Base-by-base conservation (phyloP, 352 stramenopile genomes). In the Phytophthora cactorum region DNA sequence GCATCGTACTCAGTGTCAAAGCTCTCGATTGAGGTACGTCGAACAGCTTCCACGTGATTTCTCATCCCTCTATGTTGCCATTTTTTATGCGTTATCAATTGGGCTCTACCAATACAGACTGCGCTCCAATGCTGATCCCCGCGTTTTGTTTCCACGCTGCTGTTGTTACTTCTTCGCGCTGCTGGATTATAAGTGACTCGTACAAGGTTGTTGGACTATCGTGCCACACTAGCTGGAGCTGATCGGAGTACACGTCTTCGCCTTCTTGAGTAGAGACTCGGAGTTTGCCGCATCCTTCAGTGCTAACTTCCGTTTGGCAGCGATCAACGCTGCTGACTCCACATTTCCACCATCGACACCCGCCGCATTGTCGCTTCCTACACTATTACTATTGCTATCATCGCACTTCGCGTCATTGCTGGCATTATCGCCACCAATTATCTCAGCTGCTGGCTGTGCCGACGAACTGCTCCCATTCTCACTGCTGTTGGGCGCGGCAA, bases 261-360 rank as follows among this genome's bases (percentile, higher is more conserved):
- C 57, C 66, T 92, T 92, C 54, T 92, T 92, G 17, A 92, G 70
- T 53, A 90, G 63, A 68, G 76, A 84, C 49, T 89, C 81, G 12
- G 84, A 74, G n/a, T 71, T 71, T 54, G 72, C 44, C 29, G 60
- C 62, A 67, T 81, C 82, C n/a, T 81, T 73, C 63, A 90, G 63
- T 28, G 82, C 78, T 66, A 90, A 75, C 66, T 91, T 89, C 46
- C 84, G 80, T 65, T 92, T 92, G 25, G 76, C 55, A 54, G 75
- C 45, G 17, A 78, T 66, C 49, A 73, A 56, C 1, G 57, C 60
- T 51, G 70, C 51, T 31, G 58, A 59, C 25, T 67, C 68, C 28
- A 50, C 53, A 27, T 6, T 68, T 34, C 17, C 41, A 52, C 49
- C 50, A 34, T 74, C 67, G 45, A 46, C 51, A 61, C 22, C 51